phyloP scores from a whole-genome alignment of 225 moss, liverwort and hornwort species.

The Pseudisothecium myosuroides region DNA sequence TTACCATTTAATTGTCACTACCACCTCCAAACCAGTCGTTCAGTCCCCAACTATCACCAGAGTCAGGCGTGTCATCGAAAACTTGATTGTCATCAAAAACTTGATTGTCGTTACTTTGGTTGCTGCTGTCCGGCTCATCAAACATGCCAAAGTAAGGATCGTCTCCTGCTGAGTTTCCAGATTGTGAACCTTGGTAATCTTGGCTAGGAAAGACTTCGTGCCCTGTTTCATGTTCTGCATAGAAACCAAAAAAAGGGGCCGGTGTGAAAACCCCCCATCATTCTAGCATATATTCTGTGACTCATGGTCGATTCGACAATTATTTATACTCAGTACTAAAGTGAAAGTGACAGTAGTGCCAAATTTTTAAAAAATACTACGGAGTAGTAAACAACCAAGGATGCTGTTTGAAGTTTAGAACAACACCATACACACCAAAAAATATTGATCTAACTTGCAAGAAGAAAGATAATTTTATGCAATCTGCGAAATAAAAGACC shows the following conservation, averaged over 20 bases:
- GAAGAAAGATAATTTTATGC: not conserved
- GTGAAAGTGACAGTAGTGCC: not conserved
- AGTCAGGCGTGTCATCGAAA: constrained; percentile 23
- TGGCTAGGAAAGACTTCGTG: constrained; percentile 35
- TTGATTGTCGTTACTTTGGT: not conserved
- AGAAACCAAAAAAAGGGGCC: not conserved
- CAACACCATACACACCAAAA: not conserved
- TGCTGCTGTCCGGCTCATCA: not conserved
- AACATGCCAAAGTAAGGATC: constrained; percentile 21
- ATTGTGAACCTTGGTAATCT: not conserved
- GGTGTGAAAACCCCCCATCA: not conserved
- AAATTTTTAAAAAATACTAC: not conserved
- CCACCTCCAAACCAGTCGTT: constrained; percentile 6
- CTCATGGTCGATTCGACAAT: not conserved
- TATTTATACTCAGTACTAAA: not conserved
- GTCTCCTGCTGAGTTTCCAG: not conserved
- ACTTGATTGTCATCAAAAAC: constrained; percentile 16
- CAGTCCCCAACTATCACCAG: constrained; percentile 18
- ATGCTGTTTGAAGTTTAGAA: not conserved
- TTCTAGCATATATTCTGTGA: not conserved
- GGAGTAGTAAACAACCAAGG: not conserved
- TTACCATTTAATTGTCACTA: not conserved
- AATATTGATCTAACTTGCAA: not conserved
- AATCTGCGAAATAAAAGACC: not conserved
- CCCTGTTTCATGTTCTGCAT: constrained; percentile 19